phyloP scores from a whole-genome alignment of 1,284 basidiomycete species.

The Cutaneotrichosporon sp. region DNA sequence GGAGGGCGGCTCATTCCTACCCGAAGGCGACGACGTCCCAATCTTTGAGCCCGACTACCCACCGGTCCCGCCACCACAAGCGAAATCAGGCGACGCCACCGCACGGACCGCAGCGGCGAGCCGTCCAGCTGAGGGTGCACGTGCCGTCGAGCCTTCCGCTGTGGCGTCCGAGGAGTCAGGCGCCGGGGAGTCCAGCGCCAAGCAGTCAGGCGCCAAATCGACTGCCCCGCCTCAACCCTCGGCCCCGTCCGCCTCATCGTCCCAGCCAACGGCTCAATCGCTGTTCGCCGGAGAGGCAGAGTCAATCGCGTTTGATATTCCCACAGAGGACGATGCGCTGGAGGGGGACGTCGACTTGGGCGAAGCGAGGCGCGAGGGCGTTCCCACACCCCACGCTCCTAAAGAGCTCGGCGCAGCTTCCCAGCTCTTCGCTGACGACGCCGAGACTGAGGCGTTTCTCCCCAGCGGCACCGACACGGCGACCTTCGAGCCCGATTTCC shows the following conservation, averaged over 20 bases:
- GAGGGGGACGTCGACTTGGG: background rate
- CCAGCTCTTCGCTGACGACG: constrained; percentile 11
- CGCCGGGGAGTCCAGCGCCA: too few species aligned
- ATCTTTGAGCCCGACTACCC: constrained; percentile 1
- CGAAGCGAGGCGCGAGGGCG: background rate
- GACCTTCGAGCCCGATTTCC: background rate
- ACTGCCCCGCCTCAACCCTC: too few species aligned
- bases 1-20: constrained; percentile 2
- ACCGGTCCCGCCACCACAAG: background rate
- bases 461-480: background rate
- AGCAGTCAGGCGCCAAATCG: too few species aligned
- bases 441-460: constrained; percentile 6
- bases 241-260: background rate
- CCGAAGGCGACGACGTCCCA: background rate
- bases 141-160: background rate
- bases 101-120: too few species aligned
- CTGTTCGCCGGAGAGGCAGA: constrained; percentile 15
- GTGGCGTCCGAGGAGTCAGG: background rate
- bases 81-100: background rate
- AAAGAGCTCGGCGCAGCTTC: background rate
- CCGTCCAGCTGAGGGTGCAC: background rate
- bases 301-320: constrained; percentile 5
- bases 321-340: background rate
- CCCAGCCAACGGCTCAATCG: background rate
- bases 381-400: background rate